Evolutionary conservation across 305 asterid species (phyloP), one percentile per base, ranked within the genome.

Genomic region (Striga hermonthica): DNA sequence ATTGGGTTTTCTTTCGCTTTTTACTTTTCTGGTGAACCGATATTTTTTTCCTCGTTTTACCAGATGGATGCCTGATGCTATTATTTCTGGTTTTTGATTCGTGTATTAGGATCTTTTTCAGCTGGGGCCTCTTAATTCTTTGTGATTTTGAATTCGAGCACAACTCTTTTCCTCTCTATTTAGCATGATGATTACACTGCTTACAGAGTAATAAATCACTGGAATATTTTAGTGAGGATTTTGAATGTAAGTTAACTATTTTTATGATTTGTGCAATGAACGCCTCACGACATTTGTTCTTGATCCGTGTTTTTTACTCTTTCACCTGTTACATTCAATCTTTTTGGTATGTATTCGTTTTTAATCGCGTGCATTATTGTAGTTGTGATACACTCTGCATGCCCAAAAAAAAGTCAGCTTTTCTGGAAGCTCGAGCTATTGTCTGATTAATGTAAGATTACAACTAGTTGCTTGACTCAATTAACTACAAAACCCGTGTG

Each of bases 91-190:
- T 22, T 22, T 22, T 75, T 54, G 79, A 70, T 41, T 48, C 72
- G 72, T 71, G 75, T 72, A 56, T 65, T 69, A 4, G 45, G 66
- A 74, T 14, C 71, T 61, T 74, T 56, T 70, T 73, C 49, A 10
- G 43, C 39, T 13, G 74, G 81, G 86, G 77, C 84, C 81, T 74
- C 62, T 54, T 63, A 78, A 79, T 82, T 79, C 82, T 75, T 78
- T 72, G 72, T 69, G 81, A 79, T 74, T 45, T 72, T 76, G 74
- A 70, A 68, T 65, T 69, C 36, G 10, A 8, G 48, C 70, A 31
- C 47, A 34, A 28, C 44, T 39, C 9, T 35, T 60, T 45, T 36
- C 67, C 15, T 28, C 62, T 53, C 73, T 65, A 62, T 68, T 68
- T 36, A 41, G 53, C 64, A 49, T 47, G 4, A 47, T 50, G 39